Evolutionary conservation across 2,329 filamentous ascomycete genomes (phyloP).

Genomic region (Aspergillus sp.): DNA sequence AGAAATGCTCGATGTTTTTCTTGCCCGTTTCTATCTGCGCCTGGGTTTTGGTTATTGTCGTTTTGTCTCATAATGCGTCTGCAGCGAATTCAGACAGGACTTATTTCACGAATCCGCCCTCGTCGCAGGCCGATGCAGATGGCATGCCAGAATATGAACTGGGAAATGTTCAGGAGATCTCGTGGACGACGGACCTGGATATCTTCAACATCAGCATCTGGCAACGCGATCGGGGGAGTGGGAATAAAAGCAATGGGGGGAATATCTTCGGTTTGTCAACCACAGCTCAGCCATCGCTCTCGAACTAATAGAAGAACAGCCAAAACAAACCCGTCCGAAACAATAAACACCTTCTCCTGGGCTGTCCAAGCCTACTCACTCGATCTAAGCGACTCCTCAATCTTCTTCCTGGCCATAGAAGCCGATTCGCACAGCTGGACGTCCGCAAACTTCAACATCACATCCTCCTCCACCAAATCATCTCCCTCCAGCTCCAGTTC

Average conservation of each 20-base stretch:
- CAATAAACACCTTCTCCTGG: slow-evolving; percentile 2
- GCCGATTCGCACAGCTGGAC: not conserved
- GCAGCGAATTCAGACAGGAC: not conserved
- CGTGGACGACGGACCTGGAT: slow-evolving; percentile 2
- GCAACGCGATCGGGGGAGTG: not conserved
- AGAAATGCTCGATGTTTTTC: not conserved
- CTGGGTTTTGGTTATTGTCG: not conserved
- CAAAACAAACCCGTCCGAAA: not conserved
- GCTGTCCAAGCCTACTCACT: slow-evolving; percentile 4
- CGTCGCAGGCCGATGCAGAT: not conserved
- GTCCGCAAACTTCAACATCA: slow-evolving; percentile 1
- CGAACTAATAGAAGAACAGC: not conserved
- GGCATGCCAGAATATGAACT: not conserved
- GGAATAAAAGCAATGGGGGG: not conserved
- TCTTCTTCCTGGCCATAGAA: slow-evolving; percentile 3
- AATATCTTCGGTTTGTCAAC: slow-evolving; percentile 7
- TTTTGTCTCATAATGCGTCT: not conserved
- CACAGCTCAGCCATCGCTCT: not conserved
- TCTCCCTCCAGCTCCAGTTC: not conserved
- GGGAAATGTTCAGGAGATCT: not conserved
- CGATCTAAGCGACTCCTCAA: not conserved
- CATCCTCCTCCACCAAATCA: not conserved
- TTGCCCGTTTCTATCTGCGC: not conserved
- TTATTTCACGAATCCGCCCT: slow-evolving; percentile 2
- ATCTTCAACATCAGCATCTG: slow-evolving; percentile 9